phyloP scores from a whole-genome alignment of 371 early-diverging fungal species.

The Apophysomyces elegans region DNA sequence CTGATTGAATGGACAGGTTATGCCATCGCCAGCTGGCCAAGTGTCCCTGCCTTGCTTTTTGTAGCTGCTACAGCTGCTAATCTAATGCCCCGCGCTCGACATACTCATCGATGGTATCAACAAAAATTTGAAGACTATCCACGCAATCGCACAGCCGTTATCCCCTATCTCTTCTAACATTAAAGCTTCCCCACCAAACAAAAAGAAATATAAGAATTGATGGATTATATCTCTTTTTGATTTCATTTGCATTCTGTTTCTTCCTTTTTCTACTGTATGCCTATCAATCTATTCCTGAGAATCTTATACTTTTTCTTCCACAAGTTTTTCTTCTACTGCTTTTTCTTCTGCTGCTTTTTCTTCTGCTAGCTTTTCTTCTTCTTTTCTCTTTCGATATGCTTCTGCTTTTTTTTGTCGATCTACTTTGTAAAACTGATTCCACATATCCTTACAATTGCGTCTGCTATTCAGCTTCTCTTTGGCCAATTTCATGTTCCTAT shows the following conservation, averaged over 20 bases:
- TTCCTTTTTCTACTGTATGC: no score
- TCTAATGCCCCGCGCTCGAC: conserved; percentile 62
- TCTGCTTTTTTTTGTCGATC: neutral
- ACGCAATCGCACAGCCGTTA: conserved; percentile 54
- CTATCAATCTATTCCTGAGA: no score
- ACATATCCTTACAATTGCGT: conserved; percentile 44
- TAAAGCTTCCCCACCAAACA: neutral
- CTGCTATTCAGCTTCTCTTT: conserved; percentile 22
- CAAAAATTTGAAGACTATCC: conserved; percentile 52
- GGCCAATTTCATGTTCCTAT: conserved; percentile 30
- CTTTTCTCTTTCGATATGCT: conserved; percentile 1
- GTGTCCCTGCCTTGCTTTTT: conserved; percentile 60
- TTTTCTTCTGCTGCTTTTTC: neutral
- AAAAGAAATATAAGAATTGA: neutral
- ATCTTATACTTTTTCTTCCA: neutral
- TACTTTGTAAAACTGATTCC: conserved; percentile 35
- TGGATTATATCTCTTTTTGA: conserved; percentile 3
- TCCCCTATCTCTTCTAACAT: conserved; percentile 62
- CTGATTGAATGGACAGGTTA: conserved; percentile 69
- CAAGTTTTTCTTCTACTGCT: neutral
- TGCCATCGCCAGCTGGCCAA: conserved; percentile 50
- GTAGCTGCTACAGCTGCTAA: conserved; percentile 54
- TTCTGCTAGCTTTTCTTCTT: neutral
- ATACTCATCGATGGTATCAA: conserved; percentile 66
- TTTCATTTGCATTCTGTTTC: no score